These are phyloP conservation scores for Galerina marginata DNA, from an alignment of 768 basidiomycete genomes.

Conservation along the genomic window DNA sequence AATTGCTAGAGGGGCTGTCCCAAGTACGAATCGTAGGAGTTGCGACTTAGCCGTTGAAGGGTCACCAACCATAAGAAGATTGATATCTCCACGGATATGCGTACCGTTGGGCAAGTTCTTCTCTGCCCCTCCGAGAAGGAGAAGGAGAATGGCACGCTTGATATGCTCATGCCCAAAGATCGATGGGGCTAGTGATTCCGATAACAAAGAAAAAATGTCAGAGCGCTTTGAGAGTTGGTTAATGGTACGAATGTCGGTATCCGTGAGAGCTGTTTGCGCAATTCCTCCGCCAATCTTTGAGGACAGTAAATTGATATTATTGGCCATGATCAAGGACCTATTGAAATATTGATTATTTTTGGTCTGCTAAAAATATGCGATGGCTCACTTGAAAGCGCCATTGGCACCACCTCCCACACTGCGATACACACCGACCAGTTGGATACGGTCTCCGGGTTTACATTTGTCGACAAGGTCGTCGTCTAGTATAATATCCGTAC, in stretches of 20 bases:
- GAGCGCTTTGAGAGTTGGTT: constrained; percentile 90
- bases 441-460: constrained; percentile 97
- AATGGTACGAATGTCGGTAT: constrained; percentile 93
- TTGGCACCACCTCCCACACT: constrained; percentile 90
- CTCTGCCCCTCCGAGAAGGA: constrained; percentile 95
- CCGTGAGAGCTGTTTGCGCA: constrained; percentile 90
- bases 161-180: constrained; percentile 97
- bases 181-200: constrained; percentile 94
- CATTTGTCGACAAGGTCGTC: constrained; percentile 97
- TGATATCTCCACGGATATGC: constrained; percentile 99
- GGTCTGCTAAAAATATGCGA: constrained; percentile 12
- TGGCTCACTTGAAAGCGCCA: constrained; percentile 90
- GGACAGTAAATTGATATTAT: constrained; percentile 92
- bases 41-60: constrained; percentile 99
- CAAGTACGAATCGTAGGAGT: constrained; percentile 92
- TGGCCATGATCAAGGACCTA: constrained; percentile 92
- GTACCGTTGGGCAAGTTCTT: constrained; percentile 98
- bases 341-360: constrained; percentile 11
- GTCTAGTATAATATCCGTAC: constrained; percentile 94
- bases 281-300: constrained; percentile 96
- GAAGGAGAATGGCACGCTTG: constrained; percentile 90
- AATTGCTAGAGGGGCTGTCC: constrained; percentile 95
- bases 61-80: constrained; percentile 99
- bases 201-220: constrained; percentile 87
- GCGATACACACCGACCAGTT: constrained; percentile 93